These are phyloP conservation scores for Pittosporum tobira DNA, from an alignment of 129 eudicot genomes.

Conservation along the genomic window DNA sequence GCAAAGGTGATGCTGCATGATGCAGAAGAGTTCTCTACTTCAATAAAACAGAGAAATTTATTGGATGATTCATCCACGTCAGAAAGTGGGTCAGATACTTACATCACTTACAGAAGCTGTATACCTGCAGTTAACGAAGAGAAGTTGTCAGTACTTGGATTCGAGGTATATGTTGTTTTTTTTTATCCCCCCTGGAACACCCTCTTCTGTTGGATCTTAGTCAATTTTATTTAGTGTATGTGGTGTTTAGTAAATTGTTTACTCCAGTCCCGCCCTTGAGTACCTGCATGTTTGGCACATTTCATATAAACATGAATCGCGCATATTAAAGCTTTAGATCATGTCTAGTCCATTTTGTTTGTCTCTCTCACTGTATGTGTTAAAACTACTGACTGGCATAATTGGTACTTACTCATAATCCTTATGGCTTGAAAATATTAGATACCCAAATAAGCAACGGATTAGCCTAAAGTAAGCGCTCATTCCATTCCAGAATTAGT, in stretches of 20 bases:
- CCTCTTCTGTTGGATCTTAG: neutral
- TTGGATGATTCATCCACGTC: constrained; percentile 40
- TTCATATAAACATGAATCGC: too few relatives aligned
- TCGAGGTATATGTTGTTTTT: constrained; percentile 63
- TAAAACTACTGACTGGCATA: too few relatives aligned
- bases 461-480: too few relatives aligned
- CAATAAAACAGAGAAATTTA: constrained; percentile 25
- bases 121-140: constrained; percentile 68
- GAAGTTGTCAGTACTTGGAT: constrained; percentile 64
- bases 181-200: too few relatives aligned
- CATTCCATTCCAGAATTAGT: too few relatives aligned
- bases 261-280: neutral
- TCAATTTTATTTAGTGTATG: neutral
- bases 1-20: constrained; percentile 6
- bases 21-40: constrained; percentile 16
- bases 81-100: constrained; percentile 35
- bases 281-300: neutral
- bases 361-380: too few relatives aligned
- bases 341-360: too few relatives aligned
- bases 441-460: too few relatives aligned
- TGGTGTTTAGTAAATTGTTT: neutral
- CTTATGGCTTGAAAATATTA: too few relatives aligned
- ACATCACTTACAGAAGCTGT: constrained; percentile 79
- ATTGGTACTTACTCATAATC: too few relatives aligned
- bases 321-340: too few relatives aligned